These are phyloP conservation scores for Ceratobasidium sp. DNA, from an alignment of 1,284 basidiomycete genomes.

Conservation along the genomic window DNA sequence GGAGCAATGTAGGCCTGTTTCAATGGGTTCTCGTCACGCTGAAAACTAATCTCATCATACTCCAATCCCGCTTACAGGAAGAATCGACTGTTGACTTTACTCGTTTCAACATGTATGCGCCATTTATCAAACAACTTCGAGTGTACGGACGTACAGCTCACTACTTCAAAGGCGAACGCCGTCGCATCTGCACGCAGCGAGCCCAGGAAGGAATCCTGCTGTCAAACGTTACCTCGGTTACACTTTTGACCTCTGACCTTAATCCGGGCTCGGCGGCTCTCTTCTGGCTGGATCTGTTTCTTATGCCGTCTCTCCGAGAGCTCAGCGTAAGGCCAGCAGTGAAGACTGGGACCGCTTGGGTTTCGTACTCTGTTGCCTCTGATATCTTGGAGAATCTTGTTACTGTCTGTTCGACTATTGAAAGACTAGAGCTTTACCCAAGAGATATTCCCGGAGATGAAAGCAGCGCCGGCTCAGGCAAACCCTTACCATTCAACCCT, in stretches of 20 bases:
- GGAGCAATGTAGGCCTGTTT: too few species aligned
- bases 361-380: constrained; percentile 12
- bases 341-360: not conserved
- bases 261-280: constrained; percentile 11
- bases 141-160: constrained; percentile 23
- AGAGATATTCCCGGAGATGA: not conserved
- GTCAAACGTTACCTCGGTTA: constrained; percentile 5
- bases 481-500: not conserved
- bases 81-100: not conserved
- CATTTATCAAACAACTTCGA: constrained; percentile 15
- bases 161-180: not conserved
- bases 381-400: not conserved
- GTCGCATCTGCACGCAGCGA: not conserved
- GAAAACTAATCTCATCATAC: too few species aligned
- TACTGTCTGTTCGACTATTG: not conserved
- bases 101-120: constrained; percentile 27
- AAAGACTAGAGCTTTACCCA: constrained; percentile 5
- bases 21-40: too few species aligned
- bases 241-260: constrained; percentile 5
- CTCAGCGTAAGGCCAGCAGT: not conserved
- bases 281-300: constrained; percentile 14
- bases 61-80: not conserved
- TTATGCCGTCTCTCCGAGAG: not conserved
- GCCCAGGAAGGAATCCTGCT: not conserved
- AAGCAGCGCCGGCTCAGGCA: not conserved